Percentiles rank a stretch among this genome's conserved stretches.
phyloP scores from a whole-genome alignment of 306 rosid genomes.

The Oxytropis ochrocephala region DNA sequence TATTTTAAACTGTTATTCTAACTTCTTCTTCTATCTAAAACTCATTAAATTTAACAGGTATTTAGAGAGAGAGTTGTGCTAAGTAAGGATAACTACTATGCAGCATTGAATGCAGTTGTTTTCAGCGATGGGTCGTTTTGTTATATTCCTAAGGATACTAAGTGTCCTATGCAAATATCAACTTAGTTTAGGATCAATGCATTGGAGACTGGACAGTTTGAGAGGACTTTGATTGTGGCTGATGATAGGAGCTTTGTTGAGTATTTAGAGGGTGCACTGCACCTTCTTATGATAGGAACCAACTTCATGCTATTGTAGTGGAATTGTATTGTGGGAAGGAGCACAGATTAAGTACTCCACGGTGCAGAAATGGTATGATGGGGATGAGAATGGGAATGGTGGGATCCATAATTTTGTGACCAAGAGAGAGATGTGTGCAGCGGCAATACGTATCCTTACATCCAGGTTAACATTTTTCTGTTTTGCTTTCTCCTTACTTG shows the following conservation, averaged over 20 bases:
- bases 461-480: constrained; percentile 47
- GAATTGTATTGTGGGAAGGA: constrained; percentile 65
- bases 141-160: constrained; percentile 65
- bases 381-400: constrained; percentile 80
- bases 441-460: constrained; percentile 85
- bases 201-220: constrained; percentile 76
- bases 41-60: too few species aligned
- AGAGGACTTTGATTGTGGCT: too few species aligned
- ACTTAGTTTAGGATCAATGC: constrained; percentile 86
- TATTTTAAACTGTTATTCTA: too few species aligned
- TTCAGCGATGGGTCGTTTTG: constrained; percentile 90
- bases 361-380: constrained; percentile 94
- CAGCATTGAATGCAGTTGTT: constrained; percentile 74
- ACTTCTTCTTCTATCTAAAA: too few species aligned
- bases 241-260: constrained; percentile 85
- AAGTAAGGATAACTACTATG: constrained; percentile 73
- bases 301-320: constrained; percentile 94
- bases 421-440: constrained; percentile 84
- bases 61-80: constrained; percentile 85
- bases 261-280: constrained; percentile 96
- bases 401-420: constrained; percentile 82
- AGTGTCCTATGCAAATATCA: constrained; percentile 89
- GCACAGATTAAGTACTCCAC: constrained; percentile 93
- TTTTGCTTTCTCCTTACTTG: not conserved
- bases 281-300: constrained; percentile 81